A percentile compares a stretch with the other conserved stretches of the same genome.
These are phyloP conservation scores for Pseudogymnoascus sp. DNA, from an alignment of 2,329 filamentous ascomycete species.

Conservation along the genomic window DNA sequence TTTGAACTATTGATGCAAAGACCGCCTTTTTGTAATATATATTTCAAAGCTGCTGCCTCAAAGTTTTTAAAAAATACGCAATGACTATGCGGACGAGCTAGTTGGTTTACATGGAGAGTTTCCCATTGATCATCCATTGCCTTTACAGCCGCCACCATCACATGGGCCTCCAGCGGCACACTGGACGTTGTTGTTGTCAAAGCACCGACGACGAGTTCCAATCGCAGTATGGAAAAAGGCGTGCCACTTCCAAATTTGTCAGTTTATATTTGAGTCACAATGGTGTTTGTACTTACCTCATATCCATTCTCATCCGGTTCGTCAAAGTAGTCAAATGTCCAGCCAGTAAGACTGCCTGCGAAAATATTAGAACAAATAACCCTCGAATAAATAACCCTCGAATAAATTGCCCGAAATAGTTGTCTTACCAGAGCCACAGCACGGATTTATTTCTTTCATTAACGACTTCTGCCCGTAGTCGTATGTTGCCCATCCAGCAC, in stretches of 20 bases:
- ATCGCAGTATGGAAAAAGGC: constrained; percentile 14
- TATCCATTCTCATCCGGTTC: constrained; percentile 15
- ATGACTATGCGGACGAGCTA: not conserved
- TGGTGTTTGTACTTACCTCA: constrained; percentile 9
- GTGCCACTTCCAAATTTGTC: constrained; percentile 10
- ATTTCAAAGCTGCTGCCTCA: not conserved
- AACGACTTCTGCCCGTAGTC: constrained; percentile 23
- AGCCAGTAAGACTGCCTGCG: constrained; percentile 17
- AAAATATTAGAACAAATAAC: not conserved
- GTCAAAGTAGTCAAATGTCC: constrained; percentile 23
- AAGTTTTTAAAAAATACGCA: not conserved
- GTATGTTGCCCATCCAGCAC: constrained; percentile 22
- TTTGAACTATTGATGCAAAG: not conserved
- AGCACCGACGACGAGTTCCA: constrained; percentile 13
- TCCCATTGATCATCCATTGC: constrained; percentile 12
- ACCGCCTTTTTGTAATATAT: not conserved
- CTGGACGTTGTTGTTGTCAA: constrained; percentile 16
- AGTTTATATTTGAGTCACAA: not conserved
- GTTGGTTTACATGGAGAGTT: not conserved
- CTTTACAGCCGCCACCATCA: constrained; percentile 12
- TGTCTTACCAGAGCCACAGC: constrained; percentile 15
- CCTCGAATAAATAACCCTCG: not conserved
- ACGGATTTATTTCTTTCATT: constrained; percentile 16
- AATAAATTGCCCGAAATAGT: not conserved
- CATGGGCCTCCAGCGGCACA: constrained; percentile 14